phyloP scores from a whole-genome alignment of 2,329 filamentous ascomycete species.

The Penicillium griseofulvum region DNA sequence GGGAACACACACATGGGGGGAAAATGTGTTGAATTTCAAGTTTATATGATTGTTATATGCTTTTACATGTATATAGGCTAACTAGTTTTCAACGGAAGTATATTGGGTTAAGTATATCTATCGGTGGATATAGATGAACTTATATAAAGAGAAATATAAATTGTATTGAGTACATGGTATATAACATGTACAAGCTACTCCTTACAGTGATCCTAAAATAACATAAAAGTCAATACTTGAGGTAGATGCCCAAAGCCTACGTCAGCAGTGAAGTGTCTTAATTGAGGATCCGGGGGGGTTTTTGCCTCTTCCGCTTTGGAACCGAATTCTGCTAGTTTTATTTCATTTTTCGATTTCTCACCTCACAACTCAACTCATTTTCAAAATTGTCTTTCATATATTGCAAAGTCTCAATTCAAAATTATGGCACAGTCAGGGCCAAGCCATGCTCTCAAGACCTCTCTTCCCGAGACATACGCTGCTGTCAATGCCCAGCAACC shows the following conservation, averaged over 20 bases:
- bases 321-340: not conserved
- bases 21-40: not conserved
- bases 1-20: slow-evolving; percentile 15
- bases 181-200: not conserved
- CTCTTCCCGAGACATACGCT: slow-evolving; percentile 42
- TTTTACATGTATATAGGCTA: not conserved
- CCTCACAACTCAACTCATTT: not conserved
- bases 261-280: slow-evolving; percentile 1
- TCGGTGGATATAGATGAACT: not conserved
- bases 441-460: slow-evolving; percentile 61
- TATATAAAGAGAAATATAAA: not conserved
- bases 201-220: no score
- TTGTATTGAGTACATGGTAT: not conserved
- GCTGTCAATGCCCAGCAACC: slow-evolving; percentile 47
- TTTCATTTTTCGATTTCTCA: not conserved
- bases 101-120: not conserved
- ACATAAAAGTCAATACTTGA: not conserved
- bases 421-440: slow-evolving; percentile 25
- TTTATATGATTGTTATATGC: not conserved
- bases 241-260: not conserved
- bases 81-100: not conserved
- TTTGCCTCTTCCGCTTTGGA: slow-evolving; percentile 5
- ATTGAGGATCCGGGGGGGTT: not conserved
- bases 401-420: not conserved
- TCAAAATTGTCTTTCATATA: not conserved